Evolutionary conservation across 305 asterid species (phyloP).

Genomic region (Ajuga reptans): DNA sequence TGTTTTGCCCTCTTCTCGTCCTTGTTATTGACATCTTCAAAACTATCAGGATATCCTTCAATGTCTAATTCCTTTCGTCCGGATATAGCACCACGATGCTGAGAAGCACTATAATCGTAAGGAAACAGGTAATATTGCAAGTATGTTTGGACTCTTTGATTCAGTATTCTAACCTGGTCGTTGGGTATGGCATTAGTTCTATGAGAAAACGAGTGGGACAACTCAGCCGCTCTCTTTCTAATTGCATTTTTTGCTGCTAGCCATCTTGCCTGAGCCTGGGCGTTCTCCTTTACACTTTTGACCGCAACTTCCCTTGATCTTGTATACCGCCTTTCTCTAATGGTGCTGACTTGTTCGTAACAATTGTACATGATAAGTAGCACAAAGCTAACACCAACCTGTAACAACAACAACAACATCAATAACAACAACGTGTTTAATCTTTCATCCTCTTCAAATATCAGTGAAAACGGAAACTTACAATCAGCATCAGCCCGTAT

Average conservation of each 20-base stretch:
- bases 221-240: conserved; percentile 35
- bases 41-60: conserved; percentile 40
- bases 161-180: conserved; percentile 31
- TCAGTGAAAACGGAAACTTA: conserved; percentile 31
- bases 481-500: conserved; percentile 62
- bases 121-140: background rate
- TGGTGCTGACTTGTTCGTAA: conserved; percentile 52
- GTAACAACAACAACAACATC: conserved; percentile 10
- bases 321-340: conserved; percentile 58
- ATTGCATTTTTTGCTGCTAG: conserved; percentile 45
- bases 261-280: conserved; percentile 66
- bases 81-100: conserved; percentile 21
- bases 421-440: background rate
- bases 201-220: conserved; percentile 58
- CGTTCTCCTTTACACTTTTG: conserved; percentile 58
- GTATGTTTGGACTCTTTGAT: background rate
- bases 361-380: conserved; percentile 62
- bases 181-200: conserved; percentile 18
- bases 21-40: conserved; percentile 37
- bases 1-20: conserved; percentile 47
- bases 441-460: background rate
- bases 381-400: conserved; percentile 47
- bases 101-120: conserved; percentile 19
- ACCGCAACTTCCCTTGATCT: conserved; percentile 85
- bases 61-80: conserved; percentile 28